phyloP scores from a whole-genome alignment of 139 green algal genomes.

The Chlorella sp. region DNA sequence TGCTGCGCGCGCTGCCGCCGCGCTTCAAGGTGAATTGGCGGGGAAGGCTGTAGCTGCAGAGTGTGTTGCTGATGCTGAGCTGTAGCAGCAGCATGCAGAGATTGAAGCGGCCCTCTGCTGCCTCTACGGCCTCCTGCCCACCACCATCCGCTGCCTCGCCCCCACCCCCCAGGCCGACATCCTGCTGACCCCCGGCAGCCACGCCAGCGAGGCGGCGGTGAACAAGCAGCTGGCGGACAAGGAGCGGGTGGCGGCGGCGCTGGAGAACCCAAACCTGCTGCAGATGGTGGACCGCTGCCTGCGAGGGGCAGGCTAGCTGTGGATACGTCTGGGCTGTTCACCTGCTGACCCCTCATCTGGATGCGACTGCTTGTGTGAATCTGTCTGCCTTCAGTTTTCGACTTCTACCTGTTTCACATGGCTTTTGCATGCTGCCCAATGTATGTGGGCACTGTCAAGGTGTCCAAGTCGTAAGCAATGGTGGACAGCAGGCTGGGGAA shows the following conservation, averaged over 20 bases:
- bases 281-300: conserved; percentile 94
- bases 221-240: conserved; percentile 99
- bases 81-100: not conserved
- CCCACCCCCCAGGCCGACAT: conserved; percentile 69
- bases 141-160: not conserved
- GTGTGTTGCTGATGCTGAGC: not conserved
- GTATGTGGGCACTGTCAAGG: no score
- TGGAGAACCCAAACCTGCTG: conserved; percentile 96
- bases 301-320: no score
- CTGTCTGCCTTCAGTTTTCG: no score
- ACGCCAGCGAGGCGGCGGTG: conserved; percentile 89
- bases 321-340: no score
- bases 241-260: conserved; percentile 95
- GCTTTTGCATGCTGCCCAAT: no score
- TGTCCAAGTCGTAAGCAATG: no score
- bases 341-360: no score
- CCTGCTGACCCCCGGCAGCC: conserved; percentile 74
- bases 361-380: no score
- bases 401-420: no score
- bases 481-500: no score
- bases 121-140: no score
- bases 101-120: not conserved
- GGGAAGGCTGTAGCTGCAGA: not conserved
- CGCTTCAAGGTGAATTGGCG: conserved; percentile 82
- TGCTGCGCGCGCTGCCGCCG: conserved; percentile 81